Percentiles rank a stretch among this genome's conserved stretches.
Conservation (phyloP, 2,329 filamentous ascomycete species). For the Trichophyton rubrum region DNA sequence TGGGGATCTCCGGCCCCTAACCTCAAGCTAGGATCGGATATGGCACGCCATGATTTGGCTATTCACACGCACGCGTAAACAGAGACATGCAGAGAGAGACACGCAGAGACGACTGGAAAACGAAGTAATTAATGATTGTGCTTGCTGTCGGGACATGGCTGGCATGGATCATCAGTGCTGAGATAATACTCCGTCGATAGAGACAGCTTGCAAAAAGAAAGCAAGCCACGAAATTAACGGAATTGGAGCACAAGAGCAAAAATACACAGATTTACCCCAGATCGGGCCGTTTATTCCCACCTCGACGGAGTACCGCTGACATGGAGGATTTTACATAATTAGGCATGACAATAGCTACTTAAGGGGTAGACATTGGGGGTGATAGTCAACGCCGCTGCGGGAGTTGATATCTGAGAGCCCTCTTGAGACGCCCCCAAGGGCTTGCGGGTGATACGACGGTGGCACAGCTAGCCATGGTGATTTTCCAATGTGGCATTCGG, state of each 20-base stretch:
- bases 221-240: neutral
- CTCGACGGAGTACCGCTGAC: too few relatives aligned
- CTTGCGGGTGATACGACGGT: neutral
- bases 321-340: too few relatives aligned
- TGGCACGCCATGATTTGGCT: too few relatives aligned
- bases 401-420: neutral
- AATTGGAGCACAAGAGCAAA: neutral
- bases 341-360: too few relatives aligned
- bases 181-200: neutral
- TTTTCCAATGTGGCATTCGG: slow-evolving; percentile 1
- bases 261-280: neutral
- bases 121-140: too few relatives aligned
- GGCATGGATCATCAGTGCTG: neutral
- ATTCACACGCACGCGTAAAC: too few relatives aligned
- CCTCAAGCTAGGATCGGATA: neutral
- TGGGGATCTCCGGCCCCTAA: neutral
- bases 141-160: too few relatives aligned
- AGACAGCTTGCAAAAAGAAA: neutral
- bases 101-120: too few relatives aligned
- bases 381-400: too few relatives aligned
- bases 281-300: neutral
- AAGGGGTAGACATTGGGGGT: too few relatives aligned
- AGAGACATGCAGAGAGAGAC: too few relatives aligned
- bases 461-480: neutral
- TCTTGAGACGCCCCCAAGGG: neutral